Conservation (phyloP, 1,284 basidiomycete species). For the Papiliotrema terrestris region DNA sequence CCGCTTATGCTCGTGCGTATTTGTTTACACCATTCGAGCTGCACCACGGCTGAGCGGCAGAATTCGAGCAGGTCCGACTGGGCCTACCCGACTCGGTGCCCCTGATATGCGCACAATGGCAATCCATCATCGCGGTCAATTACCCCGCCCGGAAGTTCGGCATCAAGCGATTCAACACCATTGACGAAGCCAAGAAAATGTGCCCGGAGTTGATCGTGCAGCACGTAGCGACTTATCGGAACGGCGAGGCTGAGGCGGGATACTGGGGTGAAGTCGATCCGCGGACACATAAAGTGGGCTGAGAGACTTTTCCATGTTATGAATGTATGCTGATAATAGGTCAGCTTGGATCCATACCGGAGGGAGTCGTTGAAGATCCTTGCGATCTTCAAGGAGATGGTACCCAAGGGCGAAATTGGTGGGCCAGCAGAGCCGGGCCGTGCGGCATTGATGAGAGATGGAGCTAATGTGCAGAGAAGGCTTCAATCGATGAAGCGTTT, state of each 20-base stretch:
- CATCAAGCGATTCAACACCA: slow-evolving; percentile 59
- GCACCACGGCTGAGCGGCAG: slow-evolving; percentile 32
- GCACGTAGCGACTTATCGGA: slow-evolving; percentile 86
- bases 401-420: slow-evolving; percentile 68
- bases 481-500: slow-evolving; percentile 70
- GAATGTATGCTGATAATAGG: slow-evolving; percentile 51
- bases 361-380: slow-evolving; percentile 87
- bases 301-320: no score
- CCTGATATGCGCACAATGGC: slow-evolving; percentile 91
- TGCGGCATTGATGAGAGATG: not conserved
- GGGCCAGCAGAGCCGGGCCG: slow-evolving; percentile 16
- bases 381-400: slow-evolving; percentile 73
- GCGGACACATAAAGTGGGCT: slow-evolving; percentile 82
- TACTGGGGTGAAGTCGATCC: slow-evolving; percentile 86
- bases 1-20: slow-evolving; percentile 67
- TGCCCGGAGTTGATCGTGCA: slow-evolving; percentile 82
- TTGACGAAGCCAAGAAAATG: slow-evolving; percentile 73
- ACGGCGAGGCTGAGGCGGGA: slow-evolving; percentile 79
- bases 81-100: slow-evolving; percentile 68
- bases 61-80: slow-evolving; percentile 82
- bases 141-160: slow-evolving; percentile 89
- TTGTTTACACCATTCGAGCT: not conserved
- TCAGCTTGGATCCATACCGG: slow-evolving; percentile 91
- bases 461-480: slow-evolving; percentile 59
- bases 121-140: slow-evolving; percentile 83